Evolutionary conservation across 2,329 filamentous ascomycete genomes (phyloP), one percentile per base, ranked within the genome.

Genomic region (Sphaerostilbella broomeana): DNA sequence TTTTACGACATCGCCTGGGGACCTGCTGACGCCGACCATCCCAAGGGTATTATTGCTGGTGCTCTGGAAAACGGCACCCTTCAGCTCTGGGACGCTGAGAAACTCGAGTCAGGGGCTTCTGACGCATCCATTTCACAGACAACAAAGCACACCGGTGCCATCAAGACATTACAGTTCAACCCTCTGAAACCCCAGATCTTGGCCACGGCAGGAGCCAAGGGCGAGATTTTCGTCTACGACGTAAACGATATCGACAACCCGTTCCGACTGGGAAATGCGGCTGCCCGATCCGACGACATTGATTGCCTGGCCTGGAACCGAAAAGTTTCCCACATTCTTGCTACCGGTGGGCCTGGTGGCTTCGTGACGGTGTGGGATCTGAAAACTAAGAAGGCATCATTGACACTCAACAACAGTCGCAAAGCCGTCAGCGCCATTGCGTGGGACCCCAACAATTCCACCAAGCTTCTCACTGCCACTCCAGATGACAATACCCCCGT

Each of bases 291-390:
- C 26, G 90, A 97, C 55, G 92, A 98, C 53, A 86, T 97, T 49
- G 92, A 97, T 56, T 94, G 89, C 50, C 72, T 98, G 45, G 90
- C 95, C 52, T 98, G 94, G 94, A 98, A 98, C 66, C 89, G 88
- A 58, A 97, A 94, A 68, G 90, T 97, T 28, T 79, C 90, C 11
- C 90, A 98, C 59, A 98, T 98, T 59, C 69, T 98, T 51, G 92
- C 90, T 13, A 97, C 90, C 8, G 92, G 92, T 50, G 90, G 89
- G 58, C 84, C 80, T 46, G 89, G 88, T 35, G 92, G 92, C 4
- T 94, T 97, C 56, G 89, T 97, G 24, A 97, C 92, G 2, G 90
- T 98, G 13, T 98, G 92, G 92, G 92, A 98, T 65, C 75, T 97
- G 49, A 95, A 95, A 71, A 88, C 86, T 10, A 97, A 95, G 76